Percentiles rank a stretch among this genome's conserved stretches.
These are phyloP conservation scores for Aspergillus avenaceus DNA, from an alignment of 495 filamentous ascomycete genomes.

Conservation along the genomic window DNA sequence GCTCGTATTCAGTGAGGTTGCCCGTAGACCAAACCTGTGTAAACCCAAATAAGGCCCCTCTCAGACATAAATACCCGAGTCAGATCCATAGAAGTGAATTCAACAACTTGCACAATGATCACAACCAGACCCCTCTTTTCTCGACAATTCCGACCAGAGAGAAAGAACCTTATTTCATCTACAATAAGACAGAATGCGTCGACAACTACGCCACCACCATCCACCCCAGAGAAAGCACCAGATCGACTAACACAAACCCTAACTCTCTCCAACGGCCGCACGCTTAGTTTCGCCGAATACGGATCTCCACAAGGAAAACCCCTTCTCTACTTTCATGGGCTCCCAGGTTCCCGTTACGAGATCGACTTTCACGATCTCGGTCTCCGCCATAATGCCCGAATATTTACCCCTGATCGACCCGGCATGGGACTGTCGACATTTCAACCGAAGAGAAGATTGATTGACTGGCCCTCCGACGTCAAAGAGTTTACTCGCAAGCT, in stretches of 20 bases:
- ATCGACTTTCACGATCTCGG: conserved; percentile 6
- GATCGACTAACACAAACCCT: conserved; percentile 20
- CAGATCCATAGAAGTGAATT: no score
- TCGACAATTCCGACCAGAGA: no score
- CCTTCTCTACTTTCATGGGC: conserved; percentile 43
- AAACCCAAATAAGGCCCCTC: no score
- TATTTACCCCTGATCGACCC: conserved; percentile 40
- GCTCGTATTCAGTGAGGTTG: no score
- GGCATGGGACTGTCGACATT: conserved; percentile 40
- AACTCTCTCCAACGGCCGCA: conserved; percentile 33
- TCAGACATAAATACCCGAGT: no score
- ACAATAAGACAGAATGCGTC: neutral
- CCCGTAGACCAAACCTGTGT: no score
- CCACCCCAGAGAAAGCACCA: neutral
- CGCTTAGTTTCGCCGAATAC: conserved; percentile 37
- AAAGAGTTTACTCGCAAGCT: conserved; percentile 31
- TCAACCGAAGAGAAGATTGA: conserved; percentile 29
- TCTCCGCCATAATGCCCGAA: conserved; percentile 18
- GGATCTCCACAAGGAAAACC: conserved; percentile 27
- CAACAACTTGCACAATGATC: no score
- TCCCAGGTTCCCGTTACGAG: conserved; percentile 39
- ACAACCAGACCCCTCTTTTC: no score
- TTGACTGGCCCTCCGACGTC: conserved; percentile 40
- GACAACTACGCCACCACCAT: neutral
- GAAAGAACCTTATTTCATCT: neutral